A percentile compares a stretch with the other conserved stretches of the same genome.
Conservation (phyloP, 768 basidiomycete genomes). For the Boletellus ananas region DNA sequence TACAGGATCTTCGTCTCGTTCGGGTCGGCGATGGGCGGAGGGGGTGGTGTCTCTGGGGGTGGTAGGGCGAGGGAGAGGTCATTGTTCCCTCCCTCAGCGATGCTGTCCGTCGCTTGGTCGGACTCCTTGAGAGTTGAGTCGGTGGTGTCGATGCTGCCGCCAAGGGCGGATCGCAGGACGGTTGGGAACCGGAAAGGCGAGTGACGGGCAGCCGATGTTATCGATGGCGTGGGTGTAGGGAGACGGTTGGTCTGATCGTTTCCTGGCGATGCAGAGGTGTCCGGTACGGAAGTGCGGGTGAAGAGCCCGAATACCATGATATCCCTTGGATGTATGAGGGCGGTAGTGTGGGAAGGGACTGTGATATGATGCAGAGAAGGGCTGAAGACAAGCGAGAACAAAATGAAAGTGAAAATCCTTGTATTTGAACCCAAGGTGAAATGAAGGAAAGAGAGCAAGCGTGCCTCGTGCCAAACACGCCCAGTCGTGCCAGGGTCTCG, state of each 20-base stretch:
- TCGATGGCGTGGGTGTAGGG: conserved; percentile 53
- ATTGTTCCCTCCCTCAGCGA: conserved; percentile 6
- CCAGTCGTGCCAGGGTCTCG: conserved; percentile 6
- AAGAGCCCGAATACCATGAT: conserved; percentile 44
- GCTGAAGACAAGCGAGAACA: not conserved
- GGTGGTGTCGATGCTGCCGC: conserved; percentile 23
- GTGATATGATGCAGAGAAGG: not conserved
- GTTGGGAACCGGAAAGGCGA: conserved; percentile 23
- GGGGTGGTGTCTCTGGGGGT: conserved; percentile 29
- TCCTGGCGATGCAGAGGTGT: conserved; percentile 6
- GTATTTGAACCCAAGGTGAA: conserved; percentile 3
- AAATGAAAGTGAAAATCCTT: conserved; percentile 7
- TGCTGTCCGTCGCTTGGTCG: conserved; percentile 6
- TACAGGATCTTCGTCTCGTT: conserved; percentile 44
- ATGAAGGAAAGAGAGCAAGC: conserved; percentile 7
- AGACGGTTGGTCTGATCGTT: conserved; percentile 32
- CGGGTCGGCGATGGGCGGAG: conserved; percentile 35
- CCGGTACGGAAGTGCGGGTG: conserved; percentile 29
- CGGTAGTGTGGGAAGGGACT: too few species aligned
- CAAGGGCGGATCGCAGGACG: conserved; percentile 10
- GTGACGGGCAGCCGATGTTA: conserved; percentile 29
- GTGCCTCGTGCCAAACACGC: conserved; percentile 24
- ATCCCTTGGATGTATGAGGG: not conserved
- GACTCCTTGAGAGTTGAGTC: conserved; percentile 18
- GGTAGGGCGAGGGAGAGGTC: conserved; percentile 16